Conservation (phyloP, 352 stramenopile genomes). For the Phytophthora foliorum region DNA sequence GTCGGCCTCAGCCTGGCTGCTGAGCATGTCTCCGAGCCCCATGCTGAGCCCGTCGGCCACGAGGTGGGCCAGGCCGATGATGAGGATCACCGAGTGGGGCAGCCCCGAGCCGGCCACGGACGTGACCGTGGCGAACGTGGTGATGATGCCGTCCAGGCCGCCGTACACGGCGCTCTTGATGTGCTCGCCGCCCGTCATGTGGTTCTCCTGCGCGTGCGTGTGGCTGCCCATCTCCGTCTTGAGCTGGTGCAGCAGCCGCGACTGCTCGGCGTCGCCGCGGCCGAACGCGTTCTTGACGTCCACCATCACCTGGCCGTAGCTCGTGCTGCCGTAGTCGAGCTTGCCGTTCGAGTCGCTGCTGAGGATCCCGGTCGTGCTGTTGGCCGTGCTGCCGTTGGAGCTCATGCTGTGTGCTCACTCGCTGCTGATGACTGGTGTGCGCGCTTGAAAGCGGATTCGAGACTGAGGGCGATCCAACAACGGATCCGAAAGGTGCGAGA, state of each 20-base stretch:
- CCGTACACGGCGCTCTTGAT: conserved; percentile 95
- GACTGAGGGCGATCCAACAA: conserved; percentile 25
- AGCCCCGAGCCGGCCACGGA: conserved; percentile 93
- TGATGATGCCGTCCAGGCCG: conserved; percentile 97
- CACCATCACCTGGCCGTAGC: conserved; percentile 52
- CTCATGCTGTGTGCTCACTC: no score
- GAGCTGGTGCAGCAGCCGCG: conserved; percentile 71
- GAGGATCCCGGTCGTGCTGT: conserved; percentile 27
- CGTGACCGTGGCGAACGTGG: conserved; percentile 96
- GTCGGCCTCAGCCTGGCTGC: conserved; percentile 93
- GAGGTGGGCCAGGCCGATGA: conserved; percentile 95
- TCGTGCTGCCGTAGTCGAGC: conserved; percentile 61
- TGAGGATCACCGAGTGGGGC: conserved; percentile 93
- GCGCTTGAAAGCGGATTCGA: conserved; percentile 26
- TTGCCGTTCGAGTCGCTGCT: conserved; percentile 36
- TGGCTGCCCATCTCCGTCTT: conserved; percentile 68
- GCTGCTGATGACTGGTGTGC: conserved; percentile 10
- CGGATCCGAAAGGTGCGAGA: conserved; percentile 2
- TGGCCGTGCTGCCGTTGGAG: conserved; percentile 29
- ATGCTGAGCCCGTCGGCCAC: conserved; percentile 96
- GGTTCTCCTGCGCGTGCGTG: conserved; percentile 77
- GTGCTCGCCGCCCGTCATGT: conserved; percentile 74
- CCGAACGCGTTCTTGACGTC: conserved; percentile 67
- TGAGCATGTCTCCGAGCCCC: conserved; percentile 96
- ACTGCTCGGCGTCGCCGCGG: conserved; percentile 59